Evolutionary conservation across 2,329 filamentous ascomycete species (phyloP).

Genomic region (Fusarium sp.): DNA sequence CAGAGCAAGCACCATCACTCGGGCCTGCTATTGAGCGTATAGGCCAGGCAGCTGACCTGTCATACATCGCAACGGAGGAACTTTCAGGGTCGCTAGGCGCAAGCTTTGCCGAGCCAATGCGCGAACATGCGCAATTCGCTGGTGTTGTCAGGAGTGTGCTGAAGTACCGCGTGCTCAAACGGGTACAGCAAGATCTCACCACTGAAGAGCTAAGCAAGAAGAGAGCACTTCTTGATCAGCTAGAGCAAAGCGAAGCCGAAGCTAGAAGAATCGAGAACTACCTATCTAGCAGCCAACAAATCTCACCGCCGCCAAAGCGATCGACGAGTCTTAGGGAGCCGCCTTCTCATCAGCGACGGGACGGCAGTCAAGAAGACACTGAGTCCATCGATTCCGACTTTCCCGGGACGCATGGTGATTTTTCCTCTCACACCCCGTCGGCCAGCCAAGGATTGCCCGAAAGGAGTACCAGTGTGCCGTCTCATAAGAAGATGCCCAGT

Average conservation of each 20-base stretch:
- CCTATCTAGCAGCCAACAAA: conserved; percentile 77
- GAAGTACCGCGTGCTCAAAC: conserved; percentile 89
- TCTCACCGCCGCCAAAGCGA: conserved; percentile 70
- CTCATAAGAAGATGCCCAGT: conserved; percentile 83
- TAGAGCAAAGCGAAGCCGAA: conserved; percentile 95
- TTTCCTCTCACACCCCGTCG: conserved; percentile 71
- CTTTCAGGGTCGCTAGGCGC: conserved; percentile 88
- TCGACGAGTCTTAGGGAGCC: conserved; percentile 70
- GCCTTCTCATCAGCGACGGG: conserved; percentile 61
- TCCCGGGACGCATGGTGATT: conserved; percentile 84
- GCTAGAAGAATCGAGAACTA: conserved; percentile 95
- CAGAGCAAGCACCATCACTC: conserved; percentile 88
- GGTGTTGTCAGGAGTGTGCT: conserved; percentile 91
- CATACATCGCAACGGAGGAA: conserved; percentile 95
- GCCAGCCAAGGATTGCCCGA: conserved; percentile 77
- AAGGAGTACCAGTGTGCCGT: conserved; percentile 55
- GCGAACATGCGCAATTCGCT: conserved; percentile 96
- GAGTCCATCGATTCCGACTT: conserved; percentile 97
- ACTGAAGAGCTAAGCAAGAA: conserved; percentile 93
- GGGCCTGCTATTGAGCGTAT: conserved; percentile 93
- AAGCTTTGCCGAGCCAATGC: conserved; percentile 96
- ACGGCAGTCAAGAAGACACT: conserved; percentile 77
- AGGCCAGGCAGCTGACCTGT: conserved; percentile 93
- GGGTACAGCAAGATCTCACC: conserved; percentile 97
- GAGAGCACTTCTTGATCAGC: conserved; percentile 79